Evolutionary conservation across 306 rosid species (phyloP).

Genomic region (Medicago truncatula): MtrunA17r5.0-ANR NC_053049.1:392001-392500

Average conservation of each 20-base stretch:
- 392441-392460: no score
- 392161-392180: slow-evolving; percentile 83
- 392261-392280: no score
- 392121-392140: slow-evolving; percentile 76
- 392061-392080: no score
- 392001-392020: slow-evolving; percentile 97
- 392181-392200: slow-evolving; percentile 88
- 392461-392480: no score
- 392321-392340: slow-evolving; percentile 63
- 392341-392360: slow-evolving; percentile 72
- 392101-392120: no score
- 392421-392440: no score
- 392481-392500: no score
- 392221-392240: slow-evolving; percentile 89
- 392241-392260: slow-evolving; percentile 18
- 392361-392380: slow-evolving; percentile 82
- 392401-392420: slow-evolving; percentile 70
- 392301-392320: no score
- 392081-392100: no score
- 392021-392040: slow-evolving; percentile 79
- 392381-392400: slow-evolving; percentile 81
- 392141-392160: slow-evolving; percentile 95
- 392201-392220: slow-evolving; percentile 90
- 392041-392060: slow-evolving; percentile 25
- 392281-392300: no score